Conservation (phyloP, 2,329 filamentous ascomycete species). For the Colletotrichum horii region DNA sequence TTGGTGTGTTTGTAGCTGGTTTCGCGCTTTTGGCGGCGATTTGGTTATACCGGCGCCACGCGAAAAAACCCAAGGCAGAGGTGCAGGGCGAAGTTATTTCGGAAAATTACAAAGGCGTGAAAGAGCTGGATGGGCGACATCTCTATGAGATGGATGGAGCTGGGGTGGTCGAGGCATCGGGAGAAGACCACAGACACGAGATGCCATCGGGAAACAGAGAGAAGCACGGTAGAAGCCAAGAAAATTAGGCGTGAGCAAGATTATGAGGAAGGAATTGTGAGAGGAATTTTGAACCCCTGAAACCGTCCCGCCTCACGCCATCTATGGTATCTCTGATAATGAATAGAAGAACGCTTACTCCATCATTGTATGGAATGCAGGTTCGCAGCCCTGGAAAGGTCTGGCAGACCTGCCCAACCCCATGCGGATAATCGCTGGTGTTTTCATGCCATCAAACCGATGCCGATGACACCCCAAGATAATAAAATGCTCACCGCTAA, state of each 20-base stretch:
- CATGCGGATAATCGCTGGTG: not conserved
- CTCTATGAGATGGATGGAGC: not conserved
- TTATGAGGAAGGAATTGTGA: not conserved
- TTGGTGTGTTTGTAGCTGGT: not conserved
- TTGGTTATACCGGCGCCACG: not conserved
- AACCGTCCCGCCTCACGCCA: not conserved
- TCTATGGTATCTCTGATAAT: conserved; percentile 18
- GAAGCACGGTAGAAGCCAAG: not conserved
- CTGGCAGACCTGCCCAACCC: not conserved
- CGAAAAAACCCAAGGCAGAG: not conserved
- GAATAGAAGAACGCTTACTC: conserved; percentile 11
- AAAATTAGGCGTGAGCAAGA: not conserved
- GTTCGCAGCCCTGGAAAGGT: not conserved
- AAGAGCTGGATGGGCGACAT: not conserved
- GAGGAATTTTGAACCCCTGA: not conserved
- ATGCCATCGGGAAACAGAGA: not conserved
- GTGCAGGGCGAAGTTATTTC: not conserved
- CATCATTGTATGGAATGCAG: not conserved
- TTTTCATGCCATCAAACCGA: not conserved
- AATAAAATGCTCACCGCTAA: conserved; percentile 1
- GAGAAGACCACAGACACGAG: not conserved
- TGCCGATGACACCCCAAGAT: not conserved
- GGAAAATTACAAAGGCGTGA: not conserved
- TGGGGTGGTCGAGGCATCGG: not conserved
- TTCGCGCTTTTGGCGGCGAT: not conserved